Evolutionary conservation across 1,284 basidiomycete genomes (phyloP), one percentile per base, ranked within the genome.

Genomic region (Ustilago loliicola): DNA sequence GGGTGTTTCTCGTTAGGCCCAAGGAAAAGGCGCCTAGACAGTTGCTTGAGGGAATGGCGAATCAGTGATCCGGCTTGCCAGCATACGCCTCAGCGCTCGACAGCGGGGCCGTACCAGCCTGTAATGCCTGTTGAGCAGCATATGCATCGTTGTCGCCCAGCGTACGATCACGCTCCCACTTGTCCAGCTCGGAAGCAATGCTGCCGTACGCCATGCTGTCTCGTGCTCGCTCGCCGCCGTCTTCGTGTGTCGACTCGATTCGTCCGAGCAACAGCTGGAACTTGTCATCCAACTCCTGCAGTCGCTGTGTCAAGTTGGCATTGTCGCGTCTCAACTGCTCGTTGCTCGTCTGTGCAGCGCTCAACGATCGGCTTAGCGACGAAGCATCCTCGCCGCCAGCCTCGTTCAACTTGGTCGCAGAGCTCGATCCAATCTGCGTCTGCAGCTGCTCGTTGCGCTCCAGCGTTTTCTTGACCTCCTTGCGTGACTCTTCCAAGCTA

Each of bases 181-280:
- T 79, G 68, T 83, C 81, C n/a, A 83, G 72, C 66, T 83, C 81
- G 3, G 76, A 80, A 6, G 81, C 70, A 59, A 83, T 82, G 71
- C 74, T 78, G 32, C 77, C 79, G 57, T 80, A 79, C 36, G 63
- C 67, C 69, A 78, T 77, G 50, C 66, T 72, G 48, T 75, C 72
- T 27, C 79, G 59, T 10, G 56, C 58, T 21, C 72, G 61, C 15
- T 59, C 72, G 6, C 75, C 71, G 17, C 66, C 78, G 27, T 68
- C 79, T 32, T 72, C 69, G 60, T 78, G 69, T 10, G 65, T 74
- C 50, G 75, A 63, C 66, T 82, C 81, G 52, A 82, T 80, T 7
- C 75, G 56, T 19, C 80, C 77, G 15, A 83, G 69, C 29, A 83
- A 61, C 48, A 83, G 66, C 54, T 79, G 74, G 66, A 83, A 72